Evolutionary conservation across 345 rosid species (phyloP).

Genomic region (thale cress (Arabidopsis thaliana)): DNA sequence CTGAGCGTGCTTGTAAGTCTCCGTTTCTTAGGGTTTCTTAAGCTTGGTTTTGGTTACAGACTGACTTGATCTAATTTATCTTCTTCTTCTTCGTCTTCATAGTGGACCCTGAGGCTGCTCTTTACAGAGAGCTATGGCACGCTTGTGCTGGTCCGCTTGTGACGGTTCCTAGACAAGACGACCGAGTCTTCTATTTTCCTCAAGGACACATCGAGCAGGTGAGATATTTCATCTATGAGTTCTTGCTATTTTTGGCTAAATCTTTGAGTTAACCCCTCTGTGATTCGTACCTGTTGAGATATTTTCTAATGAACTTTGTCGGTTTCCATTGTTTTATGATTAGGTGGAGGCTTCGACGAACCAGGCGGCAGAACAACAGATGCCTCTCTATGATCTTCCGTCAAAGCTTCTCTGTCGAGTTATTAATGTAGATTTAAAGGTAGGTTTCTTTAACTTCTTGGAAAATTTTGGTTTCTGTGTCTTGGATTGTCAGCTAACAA

Average conservation of each 20-base stretch:
- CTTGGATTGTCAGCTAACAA: slow-evolving; percentile 3
- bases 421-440: slow-evolving; percentile 75
- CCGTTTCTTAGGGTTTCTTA: neutral
- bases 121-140: slow-evolving; percentile 86
- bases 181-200: slow-evolving; percentile 85
- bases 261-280: neutral
- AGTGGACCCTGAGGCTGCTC: slow-evolving; percentile 67
- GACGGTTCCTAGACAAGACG: slow-evolving; percentile 71
- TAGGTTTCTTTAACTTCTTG: slow-evolving; percentile 11
- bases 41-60: slow-evolving; percentile 8
- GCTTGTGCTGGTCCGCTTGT: slow-evolving; percentile 95
- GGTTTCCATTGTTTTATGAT: slow-evolving; percentile 14
- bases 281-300: neutral
- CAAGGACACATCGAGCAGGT: slow-evolving; percentile 98
- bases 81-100: slow-evolving; percentile 2
- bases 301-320: slow-evolving; percentile 14
- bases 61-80: slow-evolving; percentile 24
- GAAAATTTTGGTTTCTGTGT: neutral
- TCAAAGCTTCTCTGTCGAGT: slow-evolving; percentile 78
- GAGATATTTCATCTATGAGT: slow-evolving; percentile 3
- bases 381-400: slow-evolving; percentile 77
- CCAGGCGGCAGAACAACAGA: slow-evolving; percentile 75
- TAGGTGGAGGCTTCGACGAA: slow-evolving; percentile 89
- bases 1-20: slow-evolving; percentile 33
- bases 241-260: neutral